phyloP scores from a whole-genome alignment of 2,329 filamentous ascomycete genomes.

The Alternaria alternata region DNA sequence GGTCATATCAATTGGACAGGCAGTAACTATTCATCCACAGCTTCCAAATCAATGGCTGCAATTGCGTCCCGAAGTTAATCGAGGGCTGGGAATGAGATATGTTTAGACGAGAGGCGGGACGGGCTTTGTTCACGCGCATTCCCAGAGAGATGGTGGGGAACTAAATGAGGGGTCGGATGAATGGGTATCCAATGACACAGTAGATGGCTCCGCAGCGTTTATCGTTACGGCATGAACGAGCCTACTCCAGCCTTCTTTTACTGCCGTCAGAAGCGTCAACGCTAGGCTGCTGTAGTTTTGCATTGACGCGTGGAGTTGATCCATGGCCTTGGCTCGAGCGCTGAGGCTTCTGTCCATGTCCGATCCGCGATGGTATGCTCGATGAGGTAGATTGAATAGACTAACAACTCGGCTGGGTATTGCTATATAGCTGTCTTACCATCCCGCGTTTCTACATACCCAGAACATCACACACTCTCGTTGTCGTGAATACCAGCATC shows the following conservation, averaged over 20 bases:
- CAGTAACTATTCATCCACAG: neutral
- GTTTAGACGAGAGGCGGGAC: constrained; percentile 30
- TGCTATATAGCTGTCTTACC: constrained; percentile 43
- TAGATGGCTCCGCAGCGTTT: constrained; percentile 16
- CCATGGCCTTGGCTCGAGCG: constrained; percentile 29
- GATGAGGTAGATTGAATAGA: constrained; percentile 31
- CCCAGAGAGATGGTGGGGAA: constrained; percentile 23
- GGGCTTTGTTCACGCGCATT: constrained; percentile 19
- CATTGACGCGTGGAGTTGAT: constrained; percentile 44
- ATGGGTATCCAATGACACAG: constrained; percentile 28
- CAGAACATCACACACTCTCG: constrained; percentile 30
- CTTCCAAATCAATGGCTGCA: constrained; percentile 1
- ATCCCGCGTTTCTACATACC: constrained; percentile 16
- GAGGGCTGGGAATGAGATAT: constrained; percentile 19
- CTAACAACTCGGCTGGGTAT: constrained; percentile 21
- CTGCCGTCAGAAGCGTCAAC: constrained; percentile 29
- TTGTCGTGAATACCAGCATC: constrained; percentile 37
- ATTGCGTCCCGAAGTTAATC: neutral
- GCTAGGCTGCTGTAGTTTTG: constrained; percentile 29
- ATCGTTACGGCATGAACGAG: constrained; percentile 18
- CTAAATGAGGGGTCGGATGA: constrained; percentile 35
- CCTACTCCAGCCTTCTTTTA: constrained; percentile 32
- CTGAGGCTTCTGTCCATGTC: constrained; percentile 19
- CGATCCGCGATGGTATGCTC: constrained; percentile 33
- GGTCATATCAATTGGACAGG: neutral